Evolutionary conservation across 768 basidiomycete genomes (phyloP), one percentile per base, ranked within the genome.

Genomic region (Psilocybe sp.): DNA sequence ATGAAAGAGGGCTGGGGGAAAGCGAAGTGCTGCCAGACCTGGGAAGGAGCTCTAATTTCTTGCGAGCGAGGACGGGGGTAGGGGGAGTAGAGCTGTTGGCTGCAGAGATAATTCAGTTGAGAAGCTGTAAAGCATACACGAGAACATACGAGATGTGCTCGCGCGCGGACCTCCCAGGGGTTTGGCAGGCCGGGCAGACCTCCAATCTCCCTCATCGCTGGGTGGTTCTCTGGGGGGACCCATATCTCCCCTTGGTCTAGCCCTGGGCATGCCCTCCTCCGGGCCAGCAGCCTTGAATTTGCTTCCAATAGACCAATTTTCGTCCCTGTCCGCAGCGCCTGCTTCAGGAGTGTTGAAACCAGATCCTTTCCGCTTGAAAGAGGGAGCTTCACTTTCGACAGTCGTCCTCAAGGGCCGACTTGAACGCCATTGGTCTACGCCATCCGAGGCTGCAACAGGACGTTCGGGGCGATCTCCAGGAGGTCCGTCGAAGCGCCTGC

Each of bases 11-110:
- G 14, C 89, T 87, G 23, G 89, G 79, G 11, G 77, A 76, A 9
- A 81, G 75, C 14, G 92, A 92, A 3, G 71, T 76, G 40, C 72
- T 77, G 11, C 79, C 81, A 28, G 89, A 80, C 32, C 92, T 84
- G 19, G 95, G 94, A 2, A 95, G 72, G 34, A 97, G 81, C 57
- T 94, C 90, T 10, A 98, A 77, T 65, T 91, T 93, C 47, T 81
- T 81, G 42, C 93, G 85, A 50, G 74, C 73, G 56, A 89, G 68
- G 60, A 90, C 88, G 34, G 92, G 92, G 10, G 91, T 90, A 4
- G 92, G 83, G 23, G 92, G 87, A 28, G 86, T 86, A 38, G 89
- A 89, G 57, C 65, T 80, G 47, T 66, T 80, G 32, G 89, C 87
- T 91, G 32, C 38, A 18, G 49, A 20, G 40, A 33, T 14, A 12